Percentiles rank a stretch among this genome's conserved stretches.
phyloP scores from a whole-genome alignment of 2,329 filamentous ascomycete genomes.

The Trichophyton equinum region DNA sequence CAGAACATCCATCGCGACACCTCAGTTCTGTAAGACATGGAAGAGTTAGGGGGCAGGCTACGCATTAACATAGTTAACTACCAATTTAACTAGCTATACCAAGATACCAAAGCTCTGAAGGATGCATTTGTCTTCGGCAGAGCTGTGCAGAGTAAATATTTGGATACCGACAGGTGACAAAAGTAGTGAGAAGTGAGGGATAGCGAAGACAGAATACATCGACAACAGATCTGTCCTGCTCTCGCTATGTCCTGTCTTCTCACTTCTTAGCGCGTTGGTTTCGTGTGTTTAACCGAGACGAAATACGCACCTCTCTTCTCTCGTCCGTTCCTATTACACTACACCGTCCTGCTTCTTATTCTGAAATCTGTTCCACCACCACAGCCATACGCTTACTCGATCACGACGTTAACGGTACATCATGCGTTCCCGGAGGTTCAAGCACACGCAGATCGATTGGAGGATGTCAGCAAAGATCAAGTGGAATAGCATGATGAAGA shows the following conservation, averaged over 20 bases:
- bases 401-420: background rate
- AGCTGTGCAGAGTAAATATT: no score
- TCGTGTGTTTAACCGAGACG: background rate
- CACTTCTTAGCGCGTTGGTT: background rate
- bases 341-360: no score
- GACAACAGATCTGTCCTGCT: no score
- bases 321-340: no score
- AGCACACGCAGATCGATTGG: background rate
- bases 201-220: no score
- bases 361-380: background rate
- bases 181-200: background rate
- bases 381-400: no score
- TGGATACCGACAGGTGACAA: background rate
- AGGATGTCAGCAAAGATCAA: background rate
- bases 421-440: background rate
- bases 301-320: background rate
- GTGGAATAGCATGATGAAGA: slow-evolving; percentile 8
- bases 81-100: no score
- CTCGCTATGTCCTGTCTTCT: background rate
- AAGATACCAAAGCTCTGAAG: background rate
- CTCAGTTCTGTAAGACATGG: no score
- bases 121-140: no score
- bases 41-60: no score
- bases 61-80: no score
- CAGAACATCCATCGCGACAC: no score